Evolutionary conservation across 768 basidiomycete genomes (phyloP).

Genomic region (Rhizopogon rudus): DNA sequence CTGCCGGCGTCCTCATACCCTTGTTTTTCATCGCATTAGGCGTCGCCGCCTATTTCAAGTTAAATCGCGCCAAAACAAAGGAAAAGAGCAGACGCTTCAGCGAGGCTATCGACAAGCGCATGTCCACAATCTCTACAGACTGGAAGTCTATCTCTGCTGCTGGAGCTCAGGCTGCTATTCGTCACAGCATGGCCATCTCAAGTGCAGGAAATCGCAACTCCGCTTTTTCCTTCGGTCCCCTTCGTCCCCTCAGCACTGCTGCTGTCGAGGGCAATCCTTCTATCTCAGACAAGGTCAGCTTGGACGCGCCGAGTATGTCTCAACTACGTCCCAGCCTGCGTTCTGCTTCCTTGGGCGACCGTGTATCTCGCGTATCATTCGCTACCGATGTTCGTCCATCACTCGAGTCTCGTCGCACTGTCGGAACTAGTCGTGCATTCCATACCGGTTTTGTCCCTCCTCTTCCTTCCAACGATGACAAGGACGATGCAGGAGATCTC

Average conservation of each 20-base stretch:
- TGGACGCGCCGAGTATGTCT: conserved; percentile 34
- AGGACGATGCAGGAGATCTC: conserved; percentile 22
- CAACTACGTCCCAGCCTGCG: conserved; percentile 54
- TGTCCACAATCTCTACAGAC: conserved; percentile 75
- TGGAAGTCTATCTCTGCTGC: conserved; percentile 71
- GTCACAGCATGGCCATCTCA: conserved; percentile 54
- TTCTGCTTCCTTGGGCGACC: conserved; percentile 43
- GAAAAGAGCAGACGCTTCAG: conserved; percentile 57
- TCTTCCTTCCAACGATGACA: conserved; percentile 30
- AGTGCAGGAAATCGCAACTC: conserved; percentile 33
- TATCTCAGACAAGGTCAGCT: conserved; percentile 31
- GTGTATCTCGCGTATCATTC: conserved; percentile 63
- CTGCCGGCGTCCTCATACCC: conserved; percentile 59
- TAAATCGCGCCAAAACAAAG: conserved; percentile 42
- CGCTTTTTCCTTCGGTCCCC: conserved; percentile 55
- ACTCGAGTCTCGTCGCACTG: conserved; percentile 36
- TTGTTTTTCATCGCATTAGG: conserved; percentile 50
- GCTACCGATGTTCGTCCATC: conserved; percentile 54
- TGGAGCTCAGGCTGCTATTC: conserved; percentile 71
- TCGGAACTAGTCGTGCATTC: conserved; percentile 36
- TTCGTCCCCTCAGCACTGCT: conserved; percentile 42
- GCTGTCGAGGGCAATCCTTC: conserved; percentile 38
- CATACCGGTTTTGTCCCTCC: conserved; percentile 37
- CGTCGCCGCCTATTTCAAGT: conserved; percentile 46
- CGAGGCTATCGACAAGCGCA: conserved; percentile 70